phyloP scores from a whole-genome alignment of 176 grass and related monocot genomes.

The Cocos nucifera region DNA sequence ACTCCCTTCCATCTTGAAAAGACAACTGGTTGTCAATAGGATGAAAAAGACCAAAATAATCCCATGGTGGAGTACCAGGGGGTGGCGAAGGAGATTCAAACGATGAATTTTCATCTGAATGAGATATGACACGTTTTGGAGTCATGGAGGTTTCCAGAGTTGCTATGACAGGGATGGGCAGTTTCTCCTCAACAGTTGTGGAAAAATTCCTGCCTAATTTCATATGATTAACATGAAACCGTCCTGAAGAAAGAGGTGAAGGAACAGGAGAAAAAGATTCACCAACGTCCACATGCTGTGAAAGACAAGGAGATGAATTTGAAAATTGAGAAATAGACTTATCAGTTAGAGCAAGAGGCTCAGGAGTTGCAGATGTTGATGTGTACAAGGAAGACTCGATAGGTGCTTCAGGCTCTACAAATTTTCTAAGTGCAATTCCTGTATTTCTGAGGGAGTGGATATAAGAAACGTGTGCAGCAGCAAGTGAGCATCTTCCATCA shows the following conservation, averaged over 20 bases:
- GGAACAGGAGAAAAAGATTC: slow-evolving; percentile 66
- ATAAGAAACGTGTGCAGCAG: slow-evolving; percentile 68
- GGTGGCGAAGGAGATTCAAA: slow-evolving; percentile 50
- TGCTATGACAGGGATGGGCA: slow-evolving; percentile 45
- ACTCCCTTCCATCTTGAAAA: slow-evolving; percentile 51
- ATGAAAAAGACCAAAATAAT: slow-evolving; percentile 91
- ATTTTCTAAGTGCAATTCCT: slow-evolving; percentile 72
- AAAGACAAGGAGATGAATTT: slow-evolving; percentile 49
- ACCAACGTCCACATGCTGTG: slow-evolving; percentile 40
- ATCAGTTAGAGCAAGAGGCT: slow-evolving; percentile 35
- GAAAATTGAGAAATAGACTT: slow-evolving; percentile 28
- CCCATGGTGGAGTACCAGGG: slow-evolving; percentile 52
- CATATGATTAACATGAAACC: slow-evolving; percentile 84
- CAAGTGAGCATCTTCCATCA: slow-evolving; percentile 77
- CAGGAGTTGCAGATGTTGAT: slow-evolving; percentile 60
- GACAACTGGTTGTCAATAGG: slow-evolving; percentile 58
- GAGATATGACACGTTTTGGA: slow-evolving; percentile 23
- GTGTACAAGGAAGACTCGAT: slow-evolving; percentile 49
- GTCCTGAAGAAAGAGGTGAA: slow-evolving; percentile 54
- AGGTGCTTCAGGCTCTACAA: slow-evolving; percentile 48
- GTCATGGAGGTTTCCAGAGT: slow-evolving; percentile 42
- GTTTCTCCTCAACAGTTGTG: slow-evolving; percentile 66
- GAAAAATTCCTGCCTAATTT: slow-evolving; percentile 43
- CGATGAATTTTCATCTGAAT: slow-evolving; percentile 55
- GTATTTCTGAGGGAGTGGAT: slow-evolving; percentile 80